A percentile compares a stretch with the other conserved stretches of the same genome.
These are phyloP conservation scores for Penicillium carneum DNA, from an alignment of 2,329 filamentous ascomycete genomes.

Conservation along the genomic window DNA sequence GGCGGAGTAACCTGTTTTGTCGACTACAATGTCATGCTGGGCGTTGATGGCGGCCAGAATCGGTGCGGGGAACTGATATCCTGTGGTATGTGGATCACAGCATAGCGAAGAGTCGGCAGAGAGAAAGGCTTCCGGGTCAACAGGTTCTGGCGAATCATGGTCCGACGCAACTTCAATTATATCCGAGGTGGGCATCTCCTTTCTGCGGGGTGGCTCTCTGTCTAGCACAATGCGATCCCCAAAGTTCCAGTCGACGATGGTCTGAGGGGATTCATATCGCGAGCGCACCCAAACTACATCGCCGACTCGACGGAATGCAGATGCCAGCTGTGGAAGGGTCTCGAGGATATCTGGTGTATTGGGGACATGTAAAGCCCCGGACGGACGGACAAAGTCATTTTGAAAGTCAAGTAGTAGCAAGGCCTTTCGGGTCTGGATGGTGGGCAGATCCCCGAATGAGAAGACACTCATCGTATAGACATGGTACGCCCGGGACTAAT, in stretches of 20 bases:
- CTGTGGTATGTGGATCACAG: slow-evolving; percentile 50
- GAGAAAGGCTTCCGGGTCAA: slow-evolving; percentile 55
- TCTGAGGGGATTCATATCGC: slow-evolving; percentile 70
- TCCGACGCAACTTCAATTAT: slow-evolving; percentile 34
- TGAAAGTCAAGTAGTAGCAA: slow-evolving; percentile 86
- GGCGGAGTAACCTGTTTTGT: slow-evolving; percentile 86
- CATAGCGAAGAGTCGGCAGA: slow-evolving; percentile 45
- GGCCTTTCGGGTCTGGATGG: slow-evolving; percentile 69
- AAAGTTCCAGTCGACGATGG: slow-evolving; percentile 60
- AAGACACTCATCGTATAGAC: slow-evolving; percentile 44
- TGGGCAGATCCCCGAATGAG: slow-evolving; percentile 49
- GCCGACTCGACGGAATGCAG: slow-evolving; percentile 74
- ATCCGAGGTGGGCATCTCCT: slow-evolving; percentile 23
- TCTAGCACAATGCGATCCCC: slow-evolving; percentile 56
- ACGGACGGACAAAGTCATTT: slow-evolving; percentile 79
- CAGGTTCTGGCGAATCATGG: slow-evolving; percentile 31
- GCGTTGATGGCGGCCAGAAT: slow-evolving; percentile 60
- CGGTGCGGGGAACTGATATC: slow-evolving; percentile 60
- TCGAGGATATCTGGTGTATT: slow-evolving; percentile 71
- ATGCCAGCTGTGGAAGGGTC: slow-evolving; percentile 70
- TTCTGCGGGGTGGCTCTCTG: slow-evolving; percentile 25
- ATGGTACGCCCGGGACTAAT: slow-evolving; percentile 31
- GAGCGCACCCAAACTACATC: slow-evolving; percentile 86
- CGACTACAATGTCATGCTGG: slow-evolving; percentile 61
- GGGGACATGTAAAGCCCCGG: slow-evolving; percentile 71